Evolutionary conservation across 768 basidiomycete species (phyloP), one percentile per base, ranked within the genome.

Genomic region (Clathrus columnatus): DNA sequence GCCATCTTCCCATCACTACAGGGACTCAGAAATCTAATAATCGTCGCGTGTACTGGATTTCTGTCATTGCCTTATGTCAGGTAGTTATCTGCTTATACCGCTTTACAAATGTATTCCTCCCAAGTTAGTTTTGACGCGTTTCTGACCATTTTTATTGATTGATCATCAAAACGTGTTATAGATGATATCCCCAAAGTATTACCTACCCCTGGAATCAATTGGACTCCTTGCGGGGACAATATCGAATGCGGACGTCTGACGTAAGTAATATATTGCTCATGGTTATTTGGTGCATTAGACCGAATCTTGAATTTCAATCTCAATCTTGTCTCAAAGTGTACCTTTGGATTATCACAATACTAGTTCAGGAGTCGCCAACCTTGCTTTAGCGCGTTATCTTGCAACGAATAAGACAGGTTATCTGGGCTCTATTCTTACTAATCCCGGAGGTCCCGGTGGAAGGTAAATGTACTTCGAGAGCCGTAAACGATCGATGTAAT

Each of bases 361-460:
- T 4, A 55, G 55, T 18, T 62, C 61, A 8, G 70, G 69, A 5
- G 63, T 54, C 1, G 67, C 68, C 2, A 63, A 61, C 28, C 60
- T 71, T 14, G 64, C 68, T 11, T 54, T 71, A 2, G 65, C 64
- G 1, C 62, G 66, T 23, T 68, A 63, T 50, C 64, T 60, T 17
- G 68, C 70, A 1, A 65, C 63, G 3, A 59, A 61, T 51, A 59
- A 54, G 29, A 30, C 46, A 1, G 57, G 57, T 8, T 58, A 60
- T n/a, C 61, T 68, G 45, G 70, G 70, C 7, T 63, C 58, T n/a
- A 48, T 71, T 3, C 61, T 70, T 47, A 30, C 67, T 24, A 70
- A 71, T 41, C 68, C 69, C 5, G 70, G 70, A 50, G 65, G 67
- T 2, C 67, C 67, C 0, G 67, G 67, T 27, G 66, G 60, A 1